Base-by-base conservation (phyloP, 2,329 filamentous ascomycete genomes). In the Alternaria ethzedia region DNA sequence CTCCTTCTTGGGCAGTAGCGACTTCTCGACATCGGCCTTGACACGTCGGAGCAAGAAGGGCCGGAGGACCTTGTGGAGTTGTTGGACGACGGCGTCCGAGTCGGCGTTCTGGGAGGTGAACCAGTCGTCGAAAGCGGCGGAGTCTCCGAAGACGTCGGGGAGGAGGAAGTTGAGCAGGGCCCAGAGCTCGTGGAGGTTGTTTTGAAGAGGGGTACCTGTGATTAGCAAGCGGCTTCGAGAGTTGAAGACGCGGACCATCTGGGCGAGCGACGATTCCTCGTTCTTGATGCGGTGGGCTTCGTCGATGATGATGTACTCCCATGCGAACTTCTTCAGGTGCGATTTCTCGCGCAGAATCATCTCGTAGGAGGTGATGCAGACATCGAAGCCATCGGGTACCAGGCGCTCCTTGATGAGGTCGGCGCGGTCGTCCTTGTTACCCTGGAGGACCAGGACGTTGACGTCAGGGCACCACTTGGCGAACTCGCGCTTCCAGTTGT, bases 241-340 rank as follows among this genome's bases (percentile, higher is more conserved):
- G 81, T 94, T 93, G 85, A 99, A 99, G 57, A 97, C 84, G 70
- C 96, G 93, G 69, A 99, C 97, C 70, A 98, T 96, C 76, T 98
- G 95, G 4, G 96, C 94, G 4, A 99, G 86, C 0, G 96, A 97
- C 0, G 96, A 99, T 80, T 98, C 94, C 78, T 99, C 96, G 81
- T 99, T 99, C 85, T 99, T 99, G 87, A 99, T 99, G 64, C 96
- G 93, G 81, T 99, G 96, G 3, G 96, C 90, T 76, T 99, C 96
- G 75, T 99, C 96, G 68, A 99, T 97, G 71, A 99, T 97, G 80
- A 99, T 99, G 81, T 99, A 99, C 80, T 99, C 95, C 96, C 96
- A 99, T 0, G 96, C 94, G 79, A 99, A 97, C 80, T 98, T 98
- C 83, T 96, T 97, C 70, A 99, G 82, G 71, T 97, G 93, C 1